phyloP scores from a whole-genome alignment of 306 rosid species.

The Casuarina cunninghamiana region DNA sequence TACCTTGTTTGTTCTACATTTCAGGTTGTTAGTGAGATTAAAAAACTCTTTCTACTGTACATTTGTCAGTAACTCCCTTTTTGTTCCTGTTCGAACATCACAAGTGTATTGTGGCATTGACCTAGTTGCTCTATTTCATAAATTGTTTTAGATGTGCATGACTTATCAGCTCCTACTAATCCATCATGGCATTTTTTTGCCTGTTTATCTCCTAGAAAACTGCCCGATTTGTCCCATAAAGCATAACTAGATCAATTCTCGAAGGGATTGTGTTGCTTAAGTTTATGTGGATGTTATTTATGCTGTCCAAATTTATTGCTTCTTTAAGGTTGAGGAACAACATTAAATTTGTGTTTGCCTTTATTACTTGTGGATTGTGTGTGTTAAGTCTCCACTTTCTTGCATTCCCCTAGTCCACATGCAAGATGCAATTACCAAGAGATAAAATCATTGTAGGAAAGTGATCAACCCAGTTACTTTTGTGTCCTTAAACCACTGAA shows the following conservation, averaged over 20 bases:
- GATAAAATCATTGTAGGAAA: not conserved
- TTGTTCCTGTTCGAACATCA: not conserved
- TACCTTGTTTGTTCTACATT: not conserved
- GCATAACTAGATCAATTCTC: not conserved
- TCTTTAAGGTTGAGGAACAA: not conserved
- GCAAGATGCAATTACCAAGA: too few species aligned
- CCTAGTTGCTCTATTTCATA: not conserved
- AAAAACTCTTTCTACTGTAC: not conserved
- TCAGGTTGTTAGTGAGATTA: not conserved
- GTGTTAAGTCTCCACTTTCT: not conserved
- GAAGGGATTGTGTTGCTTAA: not conserved
- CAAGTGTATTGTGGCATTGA: not conserved
- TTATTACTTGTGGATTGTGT: too few species aligned
- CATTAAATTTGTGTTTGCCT: too few species aligned
- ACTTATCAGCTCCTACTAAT: not conserved
- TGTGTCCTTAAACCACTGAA: not conserved
- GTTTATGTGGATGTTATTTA: slow-evolving; percentile 9
- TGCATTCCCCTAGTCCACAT: not conserved
- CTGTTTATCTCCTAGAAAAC: not conserved
- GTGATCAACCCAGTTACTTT: not conserved
- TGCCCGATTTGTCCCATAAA: not conserved
- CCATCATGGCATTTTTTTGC: not conserved
- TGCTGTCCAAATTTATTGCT: not conserved
- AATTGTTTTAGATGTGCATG: not conserved
- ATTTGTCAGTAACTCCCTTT: not conserved